phyloP scores from a whole-genome alignment of 2,329 filamentous ascomycete genomes.

The Epichloe amarillans region DNA sequence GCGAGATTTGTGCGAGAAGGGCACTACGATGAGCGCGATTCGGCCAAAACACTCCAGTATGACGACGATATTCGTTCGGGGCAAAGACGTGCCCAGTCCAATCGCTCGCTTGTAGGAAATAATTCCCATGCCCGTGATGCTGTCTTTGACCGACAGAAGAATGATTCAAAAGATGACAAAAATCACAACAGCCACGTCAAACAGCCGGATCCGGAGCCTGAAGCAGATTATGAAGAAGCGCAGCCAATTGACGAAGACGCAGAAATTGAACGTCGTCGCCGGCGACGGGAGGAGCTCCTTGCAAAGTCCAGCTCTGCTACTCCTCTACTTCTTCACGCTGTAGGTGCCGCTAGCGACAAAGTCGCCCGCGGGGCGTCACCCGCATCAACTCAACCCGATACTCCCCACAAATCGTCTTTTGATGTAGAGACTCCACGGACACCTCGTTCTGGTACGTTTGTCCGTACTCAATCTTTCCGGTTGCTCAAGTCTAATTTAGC shows the following conservation, averaged over 20 bases:
- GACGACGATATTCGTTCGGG: slow-evolving; percentile 2
- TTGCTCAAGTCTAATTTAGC: slow-evolving; percentile 12
- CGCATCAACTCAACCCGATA: slow-evolving; percentile 33
- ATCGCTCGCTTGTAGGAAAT: slow-evolving; percentile 46
- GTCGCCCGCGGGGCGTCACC: slow-evolving; percentile 40
- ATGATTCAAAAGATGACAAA: slow-evolving; percentile 11
- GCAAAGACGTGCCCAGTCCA: slow-evolving; percentile 42
- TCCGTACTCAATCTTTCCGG: neutral
- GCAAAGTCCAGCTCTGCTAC: slow-evolving; percentile 67
- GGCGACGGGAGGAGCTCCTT: slow-evolving; percentile 70
- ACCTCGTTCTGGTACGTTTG: slow-evolving; percentile 34
- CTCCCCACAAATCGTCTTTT: slow-evolving; percentile 20
- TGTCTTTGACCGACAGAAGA: slow-evolving; percentile 57
- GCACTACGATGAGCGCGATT: slow-evolving; percentile 4
- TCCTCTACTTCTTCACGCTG: slow-evolving; percentile 61
- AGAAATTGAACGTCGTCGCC: slow-evolving; percentile 73
- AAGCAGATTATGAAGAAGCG: slow-evolving; percentile 37
- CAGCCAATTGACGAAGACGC: slow-evolving; percentile 66
- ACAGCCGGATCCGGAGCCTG: slow-evolving; percentile 18
- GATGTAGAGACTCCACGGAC: slow-evolving; percentile 28
- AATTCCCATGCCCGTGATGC: slow-evolving; percentile 44
- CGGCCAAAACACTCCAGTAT: slow-evolving; percentile 4
- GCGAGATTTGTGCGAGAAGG: slow-evolving; percentile 20
- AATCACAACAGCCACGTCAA: slow-evolving; percentile 5
- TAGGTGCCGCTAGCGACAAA: slow-evolving; percentile 48